These are phyloP conservation scores for Colletotrichum camelliae DNA, from an alignment of 2,329 filamentous ascomycete genomes.

Conservation along the genomic window DNA sequence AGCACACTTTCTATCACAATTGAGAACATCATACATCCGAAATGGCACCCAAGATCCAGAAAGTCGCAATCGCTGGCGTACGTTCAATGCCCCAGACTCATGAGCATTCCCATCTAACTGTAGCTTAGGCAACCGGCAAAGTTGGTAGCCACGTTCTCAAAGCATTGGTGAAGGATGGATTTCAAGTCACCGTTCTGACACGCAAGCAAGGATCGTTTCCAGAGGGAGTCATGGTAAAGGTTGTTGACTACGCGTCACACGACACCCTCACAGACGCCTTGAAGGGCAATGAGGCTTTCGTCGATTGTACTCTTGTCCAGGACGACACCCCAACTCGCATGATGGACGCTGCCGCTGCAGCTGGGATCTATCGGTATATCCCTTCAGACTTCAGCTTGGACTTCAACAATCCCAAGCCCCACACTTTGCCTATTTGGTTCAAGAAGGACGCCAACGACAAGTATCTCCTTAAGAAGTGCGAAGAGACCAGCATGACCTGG, in stretches of 20 bases:
- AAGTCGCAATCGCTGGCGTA: slow-evolving; percentile 41
- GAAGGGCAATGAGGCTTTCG: slow-evolving; percentile 60
- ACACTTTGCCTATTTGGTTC: slow-evolving; percentile 23
- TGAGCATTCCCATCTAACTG: not conserved
- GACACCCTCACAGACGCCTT: slow-evolving; percentile 56
- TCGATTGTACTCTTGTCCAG: slow-evolving; percentile 38
- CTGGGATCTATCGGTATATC: slow-evolving; percentile 66
- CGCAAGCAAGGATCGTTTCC: slow-evolving; percentile 38
- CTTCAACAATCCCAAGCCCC: slow-evolving; percentile 26
- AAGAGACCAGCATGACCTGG: slow-evolving; percentile 26
- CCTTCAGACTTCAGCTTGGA: slow-evolving; percentile 61
- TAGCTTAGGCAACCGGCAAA: slow-evolving; percentile 31
- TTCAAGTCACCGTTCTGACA: slow-evolving; percentile 58
- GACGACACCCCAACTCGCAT: slow-evolving; percentile 45
- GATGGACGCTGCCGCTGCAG: slow-evolving; percentile 62
- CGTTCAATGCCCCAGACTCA: not conserved
- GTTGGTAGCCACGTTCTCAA: slow-evolving; percentile 37
- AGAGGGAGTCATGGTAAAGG: slow-evolving; percentile 43
- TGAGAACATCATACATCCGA: not conserved
- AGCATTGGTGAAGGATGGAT: slow-evolving; percentile 32
- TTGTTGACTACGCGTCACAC: slow-evolving; percentile 52
- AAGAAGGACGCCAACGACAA: slow-evolving; percentile 21
- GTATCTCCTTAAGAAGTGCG: not conserved
- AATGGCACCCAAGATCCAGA: slow-evolving; percentile 32
- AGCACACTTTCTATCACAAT: not conserved